Conservation (phyloP, 169 alveolate species). For the Cardiosporidium cionae region DNA sequence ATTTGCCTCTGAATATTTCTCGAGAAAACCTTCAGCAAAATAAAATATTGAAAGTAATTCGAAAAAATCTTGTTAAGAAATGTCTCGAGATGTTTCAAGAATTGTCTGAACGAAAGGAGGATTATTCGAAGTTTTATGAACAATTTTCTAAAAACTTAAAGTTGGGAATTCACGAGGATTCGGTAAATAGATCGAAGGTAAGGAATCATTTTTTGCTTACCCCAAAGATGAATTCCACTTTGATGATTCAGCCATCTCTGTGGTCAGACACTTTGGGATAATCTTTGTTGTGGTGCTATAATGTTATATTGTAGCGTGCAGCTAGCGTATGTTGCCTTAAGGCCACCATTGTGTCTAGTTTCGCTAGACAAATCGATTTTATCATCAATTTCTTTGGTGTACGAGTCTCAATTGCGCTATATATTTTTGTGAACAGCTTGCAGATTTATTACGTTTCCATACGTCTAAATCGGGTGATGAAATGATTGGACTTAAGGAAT, state of each 20-base stretch:
- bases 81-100: slow-evolving; percentile 84
- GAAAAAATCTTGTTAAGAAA: slow-evolving; percentile 95
- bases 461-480: slow-evolving; percentile 98
- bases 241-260: not conserved
- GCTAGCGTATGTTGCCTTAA: not conserved
- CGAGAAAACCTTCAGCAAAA: slow-evolving; percentile 97
- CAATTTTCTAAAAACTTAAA: slow-evolving; percentile 96
- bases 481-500: slow-evolving; percentile 90
- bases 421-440: slow-evolving; percentile 49
- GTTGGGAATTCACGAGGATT: slow-evolving; percentile 96
- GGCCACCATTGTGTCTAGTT: not conserved
- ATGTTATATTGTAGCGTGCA: not conserved
- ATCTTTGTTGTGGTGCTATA: not conserved
- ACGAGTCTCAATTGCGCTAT: not conserved
- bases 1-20: slow-evolving; percentile 96
- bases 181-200: slow-evolving; percentile 89
- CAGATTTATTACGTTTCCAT: slow-evolving; percentile 94
- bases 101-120: slow-evolving; percentile 93
- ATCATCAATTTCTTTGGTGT: not conserved
- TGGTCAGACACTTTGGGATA: not conserved
- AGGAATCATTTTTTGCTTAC: not conserved
- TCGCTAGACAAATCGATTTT: not conserved
- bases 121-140: slow-evolving; percentile 97
- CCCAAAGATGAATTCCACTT: not conserved
- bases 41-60: slow-evolving; percentile 96